Conservation (phyloP, 192 early-diverging fungal species). For the Ramicandelaber brevisporus region DNA sequence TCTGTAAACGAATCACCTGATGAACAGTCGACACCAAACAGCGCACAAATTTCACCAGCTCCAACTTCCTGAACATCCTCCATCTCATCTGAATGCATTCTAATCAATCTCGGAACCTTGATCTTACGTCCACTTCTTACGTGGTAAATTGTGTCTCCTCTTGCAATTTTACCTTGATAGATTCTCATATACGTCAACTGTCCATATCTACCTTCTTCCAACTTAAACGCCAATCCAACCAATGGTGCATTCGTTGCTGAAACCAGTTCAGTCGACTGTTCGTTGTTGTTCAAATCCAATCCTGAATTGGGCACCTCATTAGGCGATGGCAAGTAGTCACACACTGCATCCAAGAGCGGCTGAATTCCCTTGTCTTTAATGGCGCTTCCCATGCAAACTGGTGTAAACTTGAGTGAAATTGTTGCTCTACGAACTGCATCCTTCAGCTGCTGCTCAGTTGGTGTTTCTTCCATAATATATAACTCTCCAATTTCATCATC, state of each 20-base stretch:
- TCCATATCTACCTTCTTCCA: slow-evolving; percentile 86
- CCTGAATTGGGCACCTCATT: slow-evolving; percentile 44
- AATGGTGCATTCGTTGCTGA: slow-evolving; percentile 45
- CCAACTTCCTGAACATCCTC: slow-evolving; percentile 85
- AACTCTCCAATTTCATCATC: slow-evolving; percentile 65
- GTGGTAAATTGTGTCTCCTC: slow-evolving; percentile 72
- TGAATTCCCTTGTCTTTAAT: slow-evolving; percentile 70
- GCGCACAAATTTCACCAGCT: slow-evolving; percentile 90
- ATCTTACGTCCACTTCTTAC: slow-evolving; percentile 74
- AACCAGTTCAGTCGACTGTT: slow-evolving; percentile 24
- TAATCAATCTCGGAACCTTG: slow-evolving; percentile 85
- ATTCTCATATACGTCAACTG: slow-evolving; percentile 93
- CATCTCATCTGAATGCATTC: slow-evolving; percentile 97
- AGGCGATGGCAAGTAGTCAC: slow-evolving; percentile 42
- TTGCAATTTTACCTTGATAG: slow-evolving; percentile 76
- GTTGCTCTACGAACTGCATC: slow-evolving; percentile 56
- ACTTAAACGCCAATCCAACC: slow-evolving; percentile 67
- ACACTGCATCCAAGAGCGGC: slow-evolving; percentile 40
- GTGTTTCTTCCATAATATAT: slow-evolving; percentile 47
- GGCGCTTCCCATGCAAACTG: slow-evolving; percentile 63
- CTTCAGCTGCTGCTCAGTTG: slow-evolving; percentile 36
- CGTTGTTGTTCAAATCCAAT: slow-evolving; percentile 38
- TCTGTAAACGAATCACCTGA: slow-evolving; percentile 94
- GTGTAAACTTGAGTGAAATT: slow-evolving; percentile 51
- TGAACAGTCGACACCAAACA: slow-evolving; percentile 94